phyloP scores from a whole-genome alignment of 2,329 filamentous ascomycete genomes.

The Trichothecium sympodiale region DNA sequence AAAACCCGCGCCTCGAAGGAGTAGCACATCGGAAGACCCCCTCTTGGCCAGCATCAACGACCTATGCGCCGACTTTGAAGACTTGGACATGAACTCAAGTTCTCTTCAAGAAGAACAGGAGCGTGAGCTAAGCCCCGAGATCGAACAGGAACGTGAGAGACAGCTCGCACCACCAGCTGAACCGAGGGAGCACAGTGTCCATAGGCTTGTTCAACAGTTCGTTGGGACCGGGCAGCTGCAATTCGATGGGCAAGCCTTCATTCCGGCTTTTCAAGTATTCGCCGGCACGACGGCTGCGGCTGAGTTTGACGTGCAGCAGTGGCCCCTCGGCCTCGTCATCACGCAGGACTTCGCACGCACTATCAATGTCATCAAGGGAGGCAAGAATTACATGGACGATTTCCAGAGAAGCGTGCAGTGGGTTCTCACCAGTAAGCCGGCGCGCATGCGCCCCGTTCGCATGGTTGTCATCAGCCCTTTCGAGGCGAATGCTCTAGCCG shows the following conservation, averaged over 20 bases:
- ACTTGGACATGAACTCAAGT: slow-evolving; percentile 11
- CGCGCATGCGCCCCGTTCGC: neutral
- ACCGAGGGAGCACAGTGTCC: slow-evolving; percentile 30
- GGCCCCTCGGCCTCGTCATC: neutral
- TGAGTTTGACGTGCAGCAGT: neutral
- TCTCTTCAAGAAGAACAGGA: slow-evolving; percentile 53
- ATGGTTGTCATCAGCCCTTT: slow-evolving; percentile 38
- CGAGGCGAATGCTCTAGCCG: slow-evolving; percentile 44
- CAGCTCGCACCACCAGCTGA: slow-evolving; percentile 30
- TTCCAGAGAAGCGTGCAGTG: slow-evolving; percentile 1
- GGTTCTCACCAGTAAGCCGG: neutral
- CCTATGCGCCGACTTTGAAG: neutral
- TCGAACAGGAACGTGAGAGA: slow-evolving; percentile 44
- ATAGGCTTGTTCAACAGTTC: slow-evolving; percentile 12
- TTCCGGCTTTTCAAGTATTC: slow-evolving; percentile 1
- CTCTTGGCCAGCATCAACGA: neutral
- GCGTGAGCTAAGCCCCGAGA: slow-evolving; percentile 51
- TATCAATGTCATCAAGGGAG: neutral
- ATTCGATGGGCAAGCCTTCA: neutral
- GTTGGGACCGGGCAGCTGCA: slow-evolving; percentile 3
- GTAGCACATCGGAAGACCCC: neutral
- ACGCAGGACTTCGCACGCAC: neutral
- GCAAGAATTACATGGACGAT: neutral
- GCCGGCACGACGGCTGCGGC: neutral
- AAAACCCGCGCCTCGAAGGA: neutral